These are phyloP conservation scores for Capronia epimyces DNA, from an alignment of 2,329 filamentous ascomycete species.

Conservation along the genomic window DNA sequence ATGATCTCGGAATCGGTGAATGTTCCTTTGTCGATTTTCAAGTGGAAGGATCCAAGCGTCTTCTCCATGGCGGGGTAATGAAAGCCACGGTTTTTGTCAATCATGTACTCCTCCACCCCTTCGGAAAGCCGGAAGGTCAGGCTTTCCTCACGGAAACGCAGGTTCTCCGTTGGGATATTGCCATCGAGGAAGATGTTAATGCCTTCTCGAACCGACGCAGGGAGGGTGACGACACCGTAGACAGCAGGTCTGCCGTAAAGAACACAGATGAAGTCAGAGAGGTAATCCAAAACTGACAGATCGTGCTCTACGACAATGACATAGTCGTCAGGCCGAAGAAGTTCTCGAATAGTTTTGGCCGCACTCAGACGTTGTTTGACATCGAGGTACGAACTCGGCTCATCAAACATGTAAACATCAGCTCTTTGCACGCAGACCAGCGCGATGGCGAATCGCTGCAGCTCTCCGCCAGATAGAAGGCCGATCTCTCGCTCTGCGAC, in stretches of 20 bases:
- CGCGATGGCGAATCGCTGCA: constrained; percentile 96
- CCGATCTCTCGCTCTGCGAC: constrained; percentile 88
- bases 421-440: constrained; percentile 93
- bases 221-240: constrained; percentile 95
- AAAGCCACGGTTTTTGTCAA: constrained; percentile 80
- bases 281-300: constrained; percentile 94
- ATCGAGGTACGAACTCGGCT: constrained; percentile 97
- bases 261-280: constrained; percentile 97
- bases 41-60: constrained; percentile 80
- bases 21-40: constrained; percentile 71
- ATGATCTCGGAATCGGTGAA: constrained; percentile 99
- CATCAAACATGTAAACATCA: constrained; percentile 99
- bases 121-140: constrained; percentile 92
- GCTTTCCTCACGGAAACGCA: constrained; percentile 96
- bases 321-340: constrained; percentile 84
- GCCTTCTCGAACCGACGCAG: constrained; percentile 92
- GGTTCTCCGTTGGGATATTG: constrained; percentile 95
- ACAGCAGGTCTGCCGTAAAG: constrained; percentile 93
- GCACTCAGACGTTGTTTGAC: constrained; percentile 97
- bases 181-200: constrained; percentile 99
- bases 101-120: constrained; percentile 78
- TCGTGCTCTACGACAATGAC: constrained; percentile 99
- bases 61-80: constrained; percentile 87
- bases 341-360: constrained; percentile 83
- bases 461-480: constrained; percentile 89